Conservation (phyloP, 441 rosid genomes). For the Bruguiera hainesii region DNA sequence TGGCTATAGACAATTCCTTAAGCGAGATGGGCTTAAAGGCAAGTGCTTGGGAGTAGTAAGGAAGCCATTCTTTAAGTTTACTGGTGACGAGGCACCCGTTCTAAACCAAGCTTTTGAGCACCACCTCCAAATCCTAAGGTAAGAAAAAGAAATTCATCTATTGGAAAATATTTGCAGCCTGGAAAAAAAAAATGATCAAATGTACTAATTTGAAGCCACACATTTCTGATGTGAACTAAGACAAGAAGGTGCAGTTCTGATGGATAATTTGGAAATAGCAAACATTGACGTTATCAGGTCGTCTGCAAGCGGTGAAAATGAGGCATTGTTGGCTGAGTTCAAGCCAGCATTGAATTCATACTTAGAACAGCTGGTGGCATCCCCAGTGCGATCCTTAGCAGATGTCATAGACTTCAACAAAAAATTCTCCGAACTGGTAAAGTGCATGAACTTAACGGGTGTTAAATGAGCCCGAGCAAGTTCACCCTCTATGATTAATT, state of each 20-base stretch:
- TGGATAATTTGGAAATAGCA: constrained; percentile 44
- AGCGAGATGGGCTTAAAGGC: constrained; percentile 41
- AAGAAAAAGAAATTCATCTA: background rate
- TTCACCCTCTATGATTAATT: background rate
- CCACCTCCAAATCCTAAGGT: constrained; percentile 49
- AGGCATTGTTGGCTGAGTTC: constrained; percentile 53
- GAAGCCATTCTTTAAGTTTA: constrained; percentile 25
- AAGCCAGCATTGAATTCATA: constrained; percentile 50
- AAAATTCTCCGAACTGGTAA: constrained; percentile 43
- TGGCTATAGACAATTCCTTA: constrained; percentile 58
- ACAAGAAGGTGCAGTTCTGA: constrained; percentile 45
- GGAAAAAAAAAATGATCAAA: too few relatives aligned
- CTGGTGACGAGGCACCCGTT: background rate
- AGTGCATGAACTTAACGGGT: background rate
- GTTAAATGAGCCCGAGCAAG: background rate
- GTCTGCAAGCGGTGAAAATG: constrained; percentile 35
- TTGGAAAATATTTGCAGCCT: too few relatives aligned
- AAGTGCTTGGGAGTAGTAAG: constrained; percentile 51
- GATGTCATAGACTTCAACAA: constrained; percentile 61
- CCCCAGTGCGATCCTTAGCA: constrained; percentile 61
- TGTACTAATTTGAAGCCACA: too few relatives aligned
- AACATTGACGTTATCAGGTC: constrained; percentile 25
- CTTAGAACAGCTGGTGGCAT: constrained; percentile 41
- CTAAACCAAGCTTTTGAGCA: constrained; percentile 26
- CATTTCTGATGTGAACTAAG: constrained; percentile 19